phyloP scores from a whole-genome alignment of 202 grass and related monocot genomes.

The Saccharum hybrid region DNA sequence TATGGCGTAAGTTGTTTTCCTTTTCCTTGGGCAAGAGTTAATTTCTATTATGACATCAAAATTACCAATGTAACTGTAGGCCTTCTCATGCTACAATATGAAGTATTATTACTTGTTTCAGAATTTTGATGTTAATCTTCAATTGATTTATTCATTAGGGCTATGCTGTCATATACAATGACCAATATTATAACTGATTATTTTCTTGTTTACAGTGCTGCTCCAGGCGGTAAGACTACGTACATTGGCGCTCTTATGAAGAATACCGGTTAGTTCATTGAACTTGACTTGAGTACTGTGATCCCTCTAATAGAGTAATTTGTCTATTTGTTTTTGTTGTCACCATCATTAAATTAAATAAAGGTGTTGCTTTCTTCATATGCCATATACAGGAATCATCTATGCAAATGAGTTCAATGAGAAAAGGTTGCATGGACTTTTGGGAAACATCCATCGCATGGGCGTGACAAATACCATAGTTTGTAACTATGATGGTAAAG shows the following conservation, averaged over 20 bases:
- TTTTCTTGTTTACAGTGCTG: conserved; percentile 69
- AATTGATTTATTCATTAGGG: not conserved
- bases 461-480: conserved; percentile 91
- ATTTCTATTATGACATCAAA: conserved; percentile 12
- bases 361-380: conserved; percentile 29
- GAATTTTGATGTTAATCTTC: conserved; percentile 25
- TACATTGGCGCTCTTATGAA: conserved; percentile 99
- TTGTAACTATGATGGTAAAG: conserved; percentile 96
- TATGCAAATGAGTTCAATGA: conserved; percentile 99
- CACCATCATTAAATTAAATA: conserved; percentile 20
- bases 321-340: not conserved
- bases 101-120: not conserved
- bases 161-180: not conserved
- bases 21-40: conserved; percentile 22
- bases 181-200: conserved; percentile 8
- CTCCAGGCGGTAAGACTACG: conserved; percentile 95
- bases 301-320: conserved; percentile 5
- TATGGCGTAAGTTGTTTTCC: conserved; percentile 87
- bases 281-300: conserved; percentile 34
- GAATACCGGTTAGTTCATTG: conserved; percentile 72
- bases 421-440: conserved; percentile 79
- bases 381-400: conserved; percentile 70
- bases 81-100: conserved; percentile 1
- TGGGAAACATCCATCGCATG: conserved; percentile 98
- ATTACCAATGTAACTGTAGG: conserved; percentile 11